Percentiles rank a stretch among this genome's conserved stretches.
Evolutionary conservation across 2,329 filamentous ascomycete species (phyloP).

Genomic region (Xylaria digitata): DNA sequence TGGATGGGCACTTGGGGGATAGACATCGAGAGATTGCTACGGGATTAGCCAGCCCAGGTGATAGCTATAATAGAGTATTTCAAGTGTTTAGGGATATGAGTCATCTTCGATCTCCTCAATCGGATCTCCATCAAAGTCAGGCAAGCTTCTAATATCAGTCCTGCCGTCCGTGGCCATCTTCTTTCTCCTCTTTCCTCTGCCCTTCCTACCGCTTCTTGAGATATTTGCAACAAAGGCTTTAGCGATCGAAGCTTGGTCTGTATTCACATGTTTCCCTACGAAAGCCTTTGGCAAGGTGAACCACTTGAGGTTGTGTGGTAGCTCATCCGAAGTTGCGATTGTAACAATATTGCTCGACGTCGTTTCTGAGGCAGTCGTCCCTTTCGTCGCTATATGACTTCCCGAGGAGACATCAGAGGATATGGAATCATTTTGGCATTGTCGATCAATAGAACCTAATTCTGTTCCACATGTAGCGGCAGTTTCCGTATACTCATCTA

Average conservation of each 20-base stretch:
- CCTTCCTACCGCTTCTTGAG: background rate
- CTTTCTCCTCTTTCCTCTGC: conserved; percentile 29
- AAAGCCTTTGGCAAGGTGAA: conserved; percentile 46
- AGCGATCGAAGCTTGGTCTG: background rate
- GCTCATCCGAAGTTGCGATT: conserved; percentile 34
- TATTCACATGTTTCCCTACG: conserved; percentile 43
- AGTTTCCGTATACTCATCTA: conserved; percentile 26
- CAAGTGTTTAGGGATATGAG: conserved; percentile 1
- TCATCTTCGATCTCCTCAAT: conserved; percentile 45
- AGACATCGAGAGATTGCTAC: conserved; percentile 8
- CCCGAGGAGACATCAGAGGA: conserved; percentile 25
- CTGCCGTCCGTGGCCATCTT: conserved; percentile 44
- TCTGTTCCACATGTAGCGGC: conserved; percentile 33
- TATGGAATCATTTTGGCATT: conserved; percentile 6
- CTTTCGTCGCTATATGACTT: conserved; percentile 41
- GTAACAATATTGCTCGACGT: conserved; percentile 39
- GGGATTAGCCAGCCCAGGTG: background rate
- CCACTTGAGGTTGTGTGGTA: conserved; percentile 28
- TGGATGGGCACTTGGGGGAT: conserved; percentile 1
- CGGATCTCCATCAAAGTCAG: conserved; percentile 47
- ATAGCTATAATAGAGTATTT: background rate
- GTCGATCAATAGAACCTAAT: background rate
- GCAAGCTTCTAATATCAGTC: conserved; percentile 47
- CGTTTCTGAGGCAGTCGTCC: conserved; percentile 36
- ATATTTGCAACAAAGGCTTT: background rate